A percentile compares a stretch with the other conserved stretches of the same genome.
Conservation (phyloP, 2,329 filamentous ascomycete genomes). For the Colletotrichum salicis region DNA sequence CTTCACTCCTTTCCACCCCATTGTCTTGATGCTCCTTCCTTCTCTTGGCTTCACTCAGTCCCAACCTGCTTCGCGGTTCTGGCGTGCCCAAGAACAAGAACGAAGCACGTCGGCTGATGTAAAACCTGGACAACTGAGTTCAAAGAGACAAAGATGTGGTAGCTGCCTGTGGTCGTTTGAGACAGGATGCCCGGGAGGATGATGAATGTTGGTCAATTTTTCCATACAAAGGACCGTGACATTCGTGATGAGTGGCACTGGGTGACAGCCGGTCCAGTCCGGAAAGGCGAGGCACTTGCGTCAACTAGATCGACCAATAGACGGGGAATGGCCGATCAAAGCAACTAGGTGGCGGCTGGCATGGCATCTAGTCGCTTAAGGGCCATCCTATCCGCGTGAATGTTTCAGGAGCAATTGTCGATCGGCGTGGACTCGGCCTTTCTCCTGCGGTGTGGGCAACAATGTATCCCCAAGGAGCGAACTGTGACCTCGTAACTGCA, state of each 20-base stretch:
- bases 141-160: neutral
- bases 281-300: conserved; percentile 23
- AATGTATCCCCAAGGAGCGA: conserved; percentile 21
- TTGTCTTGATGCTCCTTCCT: conserved; percentile 36
- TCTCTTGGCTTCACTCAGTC: conserved; percentile 1
- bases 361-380: conserved; percentile 23
- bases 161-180: neutral
- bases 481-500: conserved; percentile 29
- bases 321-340: conserved; percentile 19
- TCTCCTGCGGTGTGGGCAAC: conserved; percentile 34
- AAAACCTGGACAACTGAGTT: neutral
- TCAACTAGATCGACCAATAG: conserved; percentile 22
- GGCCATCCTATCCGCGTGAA: conserved; percentile 27
- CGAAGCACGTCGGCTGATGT: neutral
- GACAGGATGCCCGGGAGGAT: neutral
- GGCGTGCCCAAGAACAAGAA: neutral
- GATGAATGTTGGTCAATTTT: neutral
- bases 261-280: conserved; percentile 26
- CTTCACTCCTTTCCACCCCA: conserved; percentile 53
- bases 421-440: conserved; percentile 40
- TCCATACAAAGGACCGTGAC: conserved; percentile 16
- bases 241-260: conserved; percentile 20
- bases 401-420: conserved; percentile 34
- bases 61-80: neutral
- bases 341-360: conserved; percentile 28